Evolutionary conservation across 768 basidiomycete genomes (phyloP).

Genomic region (Grammothele lineata): DNA sequence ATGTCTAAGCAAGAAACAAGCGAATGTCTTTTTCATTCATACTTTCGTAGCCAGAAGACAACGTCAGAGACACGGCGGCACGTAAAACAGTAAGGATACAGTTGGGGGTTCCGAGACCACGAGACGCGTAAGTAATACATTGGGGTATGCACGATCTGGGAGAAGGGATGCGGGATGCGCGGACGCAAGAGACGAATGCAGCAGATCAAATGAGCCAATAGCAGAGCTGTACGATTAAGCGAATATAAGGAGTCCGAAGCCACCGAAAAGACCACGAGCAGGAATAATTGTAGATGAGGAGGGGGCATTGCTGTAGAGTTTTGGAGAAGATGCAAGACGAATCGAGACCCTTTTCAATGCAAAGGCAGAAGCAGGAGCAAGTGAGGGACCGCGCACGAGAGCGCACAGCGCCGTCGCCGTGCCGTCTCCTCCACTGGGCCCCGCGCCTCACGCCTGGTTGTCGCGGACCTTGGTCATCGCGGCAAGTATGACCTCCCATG

Average conservation of each 20-base stretch:
- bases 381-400: neutral
- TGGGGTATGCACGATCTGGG: slow-evolving; percentile 12
- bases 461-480: slow-evolving; percentile 32
- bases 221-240: slow-evolving; percentile 1
- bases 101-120: slow-evolving; percentile 3
- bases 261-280: neutral
- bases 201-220: neutral
- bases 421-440: neutral
- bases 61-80: too few relatives aligned
- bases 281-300: too few relatives aligned
- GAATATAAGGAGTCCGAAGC: slow-evolving; percentile 7
- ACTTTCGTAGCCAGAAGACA: too few relatives aligned
- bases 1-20: too few relatives aligned
- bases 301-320: neutral
- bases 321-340: neutral
- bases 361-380: neutral
- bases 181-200: neutral
- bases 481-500: slow-evolving; percentile 44
- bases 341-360: neutral
- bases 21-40: too few relatives aligned
- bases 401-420: neutral
- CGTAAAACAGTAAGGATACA: slow-evolving; percentile 21
- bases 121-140: slow-evolving; percentile 12
- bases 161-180: neutral
- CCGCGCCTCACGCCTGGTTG: slow-evolving; percentile 6